A percentile compares a stretch with the other conserved stretches of the same genome.
phyloP scores from a whole-genome alignment of 805 yeast species.

The Candida tallmaniae region DNA sequence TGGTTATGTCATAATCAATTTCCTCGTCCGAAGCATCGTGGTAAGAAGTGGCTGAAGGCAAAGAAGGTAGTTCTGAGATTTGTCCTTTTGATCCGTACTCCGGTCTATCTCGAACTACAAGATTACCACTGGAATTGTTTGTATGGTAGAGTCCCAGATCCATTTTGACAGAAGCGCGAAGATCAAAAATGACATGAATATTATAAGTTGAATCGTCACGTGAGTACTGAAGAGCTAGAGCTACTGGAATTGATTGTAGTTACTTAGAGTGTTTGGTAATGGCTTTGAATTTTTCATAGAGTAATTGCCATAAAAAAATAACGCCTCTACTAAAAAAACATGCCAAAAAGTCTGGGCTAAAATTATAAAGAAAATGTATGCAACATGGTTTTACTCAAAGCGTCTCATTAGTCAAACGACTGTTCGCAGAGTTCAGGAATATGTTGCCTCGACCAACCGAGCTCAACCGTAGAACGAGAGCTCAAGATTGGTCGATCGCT shows the following conservation, averaged over 20 bases:
- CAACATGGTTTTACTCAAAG: conserved; percentile 99
- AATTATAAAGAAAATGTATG: conserved; percentile 52
- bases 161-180: too few relatives aligned
- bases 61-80: conserved; percentile 12
- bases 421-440: conserved; percentile 99
- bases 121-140: conserved; percentile 4
- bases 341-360: too few relatives aligned
- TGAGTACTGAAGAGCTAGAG: too few relatives aligned
- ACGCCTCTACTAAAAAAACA: too few relatives aligned
- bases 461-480: conserved; percentile 46
- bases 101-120: conserved; percentile 8
- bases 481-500: conserved; percentile 63
- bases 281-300: too few relatives aligned
- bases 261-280: too few relatives aligned
- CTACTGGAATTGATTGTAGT: too few relatives aligned
- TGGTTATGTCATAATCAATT: neutral
- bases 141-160: conserved; percentile 1
- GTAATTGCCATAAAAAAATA: too few relatives aligned
- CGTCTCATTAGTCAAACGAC: conserved; percentile 79
- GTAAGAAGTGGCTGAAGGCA: conserved; percentile 6
- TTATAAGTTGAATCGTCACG: too few relatives aligned
- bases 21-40: neutral
- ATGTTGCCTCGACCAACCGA: conserved; percentile 87
- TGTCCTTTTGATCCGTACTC: conserved; percentile 11
- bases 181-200: too few relatives aligned